phyloP scores from a whole-genome alignment of 2,329 filamentous ascomycete species.

The Orbilia oligospora region DNA sequence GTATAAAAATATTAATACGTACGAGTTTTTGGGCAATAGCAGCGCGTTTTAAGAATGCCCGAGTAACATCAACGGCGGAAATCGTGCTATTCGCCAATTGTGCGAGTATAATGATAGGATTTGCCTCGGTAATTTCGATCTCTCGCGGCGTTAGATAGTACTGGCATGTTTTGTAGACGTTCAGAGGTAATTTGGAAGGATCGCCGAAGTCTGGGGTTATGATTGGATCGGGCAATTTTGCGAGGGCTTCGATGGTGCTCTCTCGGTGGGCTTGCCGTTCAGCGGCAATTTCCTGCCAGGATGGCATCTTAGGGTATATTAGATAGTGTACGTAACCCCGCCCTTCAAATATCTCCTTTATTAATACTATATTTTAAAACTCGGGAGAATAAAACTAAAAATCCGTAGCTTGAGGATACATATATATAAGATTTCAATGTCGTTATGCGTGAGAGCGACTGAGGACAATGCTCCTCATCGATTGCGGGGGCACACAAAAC shows the following conservation, averaged over 20 bases:
- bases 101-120: conserved; percentile 68
- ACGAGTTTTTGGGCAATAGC: conserved; percentile 71
- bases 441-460: not conserved
- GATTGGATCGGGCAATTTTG: conserved; percentile 67
- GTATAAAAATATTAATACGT: conserved; percentile 17
- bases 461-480: not conserved
- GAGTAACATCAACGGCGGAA: conserved; percentile 69
- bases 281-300: conserved; percentile 70
- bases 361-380: no score
- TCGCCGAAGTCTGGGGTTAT: conserved; percentile 64
- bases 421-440: no score
- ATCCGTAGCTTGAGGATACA: no score
- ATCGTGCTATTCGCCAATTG: conserved; percentile 69
- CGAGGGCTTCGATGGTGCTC: conserved; percentile 66
- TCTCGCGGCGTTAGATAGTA: conserved; percentile 70
- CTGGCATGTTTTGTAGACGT: conserved; percentile 70
- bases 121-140: conserved; percentile 70
- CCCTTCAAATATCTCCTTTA: no score
- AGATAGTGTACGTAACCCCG: not conserved
- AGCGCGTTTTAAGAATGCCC: conserved; percentile 73
- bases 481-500: not conserved
- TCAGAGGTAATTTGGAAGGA: conserved; percentile 66
- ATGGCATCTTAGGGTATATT: conserved; percentile 36
- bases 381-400: no score
- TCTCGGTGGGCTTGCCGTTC: conserved; percentile 70